Conservation (phyloP, 257 asterid species). For the Vinca minor region DNA sequence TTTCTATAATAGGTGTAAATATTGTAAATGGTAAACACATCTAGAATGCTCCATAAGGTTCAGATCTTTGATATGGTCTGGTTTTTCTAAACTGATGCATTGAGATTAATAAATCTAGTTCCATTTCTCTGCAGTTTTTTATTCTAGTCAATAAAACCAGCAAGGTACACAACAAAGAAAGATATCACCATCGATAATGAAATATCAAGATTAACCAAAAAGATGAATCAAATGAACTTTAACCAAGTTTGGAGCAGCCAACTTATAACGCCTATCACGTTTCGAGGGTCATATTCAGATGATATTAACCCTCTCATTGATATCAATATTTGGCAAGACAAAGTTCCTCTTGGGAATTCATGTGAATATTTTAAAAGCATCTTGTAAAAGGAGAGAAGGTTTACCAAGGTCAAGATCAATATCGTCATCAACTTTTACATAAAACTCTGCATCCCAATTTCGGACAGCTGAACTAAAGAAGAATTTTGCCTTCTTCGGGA, state of each 20-base stretch:
- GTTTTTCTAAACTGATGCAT: background rate
- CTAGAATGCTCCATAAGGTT: background rate
- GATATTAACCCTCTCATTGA: background rate
- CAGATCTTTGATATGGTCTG: background rate
- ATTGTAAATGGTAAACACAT: background rate
- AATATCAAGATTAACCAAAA: background rate
- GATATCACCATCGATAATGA: background rate
- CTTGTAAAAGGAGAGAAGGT: background rate
- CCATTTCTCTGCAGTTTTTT: background rate
- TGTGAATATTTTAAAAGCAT: background rate
- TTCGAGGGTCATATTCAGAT: constrained; percentile 1
- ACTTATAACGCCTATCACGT: background rate
- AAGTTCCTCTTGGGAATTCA: background rate
- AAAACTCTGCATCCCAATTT: constrained; percentile 89
- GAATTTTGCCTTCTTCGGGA: constrained; percentile 69
- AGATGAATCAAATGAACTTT: background rate
- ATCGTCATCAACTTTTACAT: constrained; percentile 68
- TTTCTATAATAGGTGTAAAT: background rate
- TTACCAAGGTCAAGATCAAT: constrained; percentile 73
- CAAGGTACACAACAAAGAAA: background rate
- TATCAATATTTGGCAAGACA: background rate
- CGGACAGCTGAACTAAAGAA: constrained; percentile 85
- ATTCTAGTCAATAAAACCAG: background rate
- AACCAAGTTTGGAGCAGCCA: too few relatives aligned
- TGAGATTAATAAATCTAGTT: background rate